Base-by-base conservation (phyloP, 2,329 filamentous ascomycete genomes). In the Lecanosticta acicola region DNA sequence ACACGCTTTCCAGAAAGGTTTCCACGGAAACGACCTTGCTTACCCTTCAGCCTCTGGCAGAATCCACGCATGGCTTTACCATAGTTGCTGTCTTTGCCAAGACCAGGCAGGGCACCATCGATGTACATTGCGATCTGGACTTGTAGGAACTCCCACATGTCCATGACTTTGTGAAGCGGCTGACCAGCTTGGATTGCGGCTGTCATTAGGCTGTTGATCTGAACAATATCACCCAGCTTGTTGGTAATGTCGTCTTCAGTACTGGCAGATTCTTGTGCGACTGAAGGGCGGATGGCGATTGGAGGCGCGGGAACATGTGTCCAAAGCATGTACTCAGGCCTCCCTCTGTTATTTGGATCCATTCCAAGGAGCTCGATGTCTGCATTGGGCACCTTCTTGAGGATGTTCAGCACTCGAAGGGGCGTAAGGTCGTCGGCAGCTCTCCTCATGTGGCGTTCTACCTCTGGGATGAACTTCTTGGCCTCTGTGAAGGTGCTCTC, bases 1-100 rank as follows among this genome's bases (percentile, higher is more conserved):
- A 98, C 93, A 77, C 93, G 91, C 69, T 98, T 98, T 64, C 93
- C 93, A 0, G 91, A 97, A 49, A 98, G 69, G 60, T 98, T 98
- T 48, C 94, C 93, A 70, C 93, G 84, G 69, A 98, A 98, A 44
- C 93, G 87, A 44, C 93, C 93, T 63, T 97, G 91, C 63, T 98
- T 98, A 57, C 93, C 93, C 70, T 98, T 98, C 39, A 98, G 69
- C 13, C 93, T 82, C 68, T 97, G 93, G 51, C 91, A 95, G 63
- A 98, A 94, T 14, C 93, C 93, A 58, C 93, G 81, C 59, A 93
- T 94, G 1, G 86, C 80, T 66, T 94, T 96, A 48, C 88, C 87
- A 49, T 89, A 84, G 7, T 88, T 87, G 10, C 84, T 84, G 59
- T 94, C 88, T 58, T 90, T 84, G 19, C 61, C 61, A n/a, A 98